Conservation (phyloP, 2,329 filamentous ascomycete genomes). For the Venturia pyrina region DNA sequence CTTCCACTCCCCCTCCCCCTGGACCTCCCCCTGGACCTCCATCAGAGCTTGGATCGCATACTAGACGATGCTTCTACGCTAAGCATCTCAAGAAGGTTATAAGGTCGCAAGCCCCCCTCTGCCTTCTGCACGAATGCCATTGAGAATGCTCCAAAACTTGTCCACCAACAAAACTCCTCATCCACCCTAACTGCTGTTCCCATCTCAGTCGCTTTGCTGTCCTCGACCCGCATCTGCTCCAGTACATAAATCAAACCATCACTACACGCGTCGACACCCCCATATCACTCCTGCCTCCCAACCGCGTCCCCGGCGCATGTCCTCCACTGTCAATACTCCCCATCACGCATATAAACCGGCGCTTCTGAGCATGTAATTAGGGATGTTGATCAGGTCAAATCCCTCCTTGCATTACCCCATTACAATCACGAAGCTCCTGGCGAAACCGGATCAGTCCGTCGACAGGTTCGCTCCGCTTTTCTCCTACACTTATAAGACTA, state of each 20-base stretch:
- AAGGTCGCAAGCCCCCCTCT: background rate
- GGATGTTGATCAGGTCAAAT: conserved; percentile 40
- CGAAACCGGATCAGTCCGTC: conserved; percentile 63
- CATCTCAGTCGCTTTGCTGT: background rate
- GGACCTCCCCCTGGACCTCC: too few species aligned
- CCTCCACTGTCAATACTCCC: background rate
- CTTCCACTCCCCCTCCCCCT: too few species aligned
- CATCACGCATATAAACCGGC: background rate
- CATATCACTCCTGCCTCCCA: background rate
- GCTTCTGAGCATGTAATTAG: conserved; percentile 13
- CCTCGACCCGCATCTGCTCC: background rate
- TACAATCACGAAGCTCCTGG: conserved; percentile 77
- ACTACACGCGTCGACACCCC: background rate
- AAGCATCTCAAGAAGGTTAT: background rate
- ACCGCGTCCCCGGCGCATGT: background rate
- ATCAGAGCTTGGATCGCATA: background rate
- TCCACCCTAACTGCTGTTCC: too few species aligned
- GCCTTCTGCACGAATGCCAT: background rate
- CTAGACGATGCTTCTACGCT: background rate
- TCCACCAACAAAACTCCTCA: background rate
- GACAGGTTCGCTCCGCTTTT: conserved; percentile 69
- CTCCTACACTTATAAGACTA: conserved; percentile 77
- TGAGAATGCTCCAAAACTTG: background rate
- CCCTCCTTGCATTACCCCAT: conserved; percentile 75
- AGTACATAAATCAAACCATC: background rate